These are phyloP conservation scores for Selenicereus undatus DNA, from an alignment of 148 eudicot species.

Conservation along the genomic window DNA sequence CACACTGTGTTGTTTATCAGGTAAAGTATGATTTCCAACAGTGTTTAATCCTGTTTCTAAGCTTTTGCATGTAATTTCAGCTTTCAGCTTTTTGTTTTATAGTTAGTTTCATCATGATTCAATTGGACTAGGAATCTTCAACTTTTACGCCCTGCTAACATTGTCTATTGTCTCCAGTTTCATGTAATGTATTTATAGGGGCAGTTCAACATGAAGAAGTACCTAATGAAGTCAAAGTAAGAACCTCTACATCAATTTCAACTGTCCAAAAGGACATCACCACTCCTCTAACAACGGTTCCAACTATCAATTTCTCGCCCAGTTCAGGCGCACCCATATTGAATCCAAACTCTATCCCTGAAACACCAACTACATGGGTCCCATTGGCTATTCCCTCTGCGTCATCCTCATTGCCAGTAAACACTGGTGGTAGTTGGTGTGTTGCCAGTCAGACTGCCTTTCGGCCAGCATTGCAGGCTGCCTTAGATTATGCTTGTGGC, in stretches of 20 bases:
- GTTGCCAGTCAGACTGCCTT: constrained; percentile 55
- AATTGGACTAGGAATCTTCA: background rate
- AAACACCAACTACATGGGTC: constrained; percentile 31
- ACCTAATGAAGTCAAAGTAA: constrained; percentile 5
- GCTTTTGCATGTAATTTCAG: background rate
- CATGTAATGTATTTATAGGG: constrained; percentile 23
- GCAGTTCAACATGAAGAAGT: constrained; percentile 10
- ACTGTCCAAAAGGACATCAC: constrained; percentile 61
- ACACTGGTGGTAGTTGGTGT: constrained; percentile 56
- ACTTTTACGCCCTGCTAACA: background rate
- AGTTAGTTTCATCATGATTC: background rate
- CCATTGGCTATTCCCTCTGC: constrained; percentile 31
- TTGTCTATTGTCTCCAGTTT: background rate
- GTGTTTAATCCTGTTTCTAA: background rate
- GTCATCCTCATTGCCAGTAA: constrained; percentile 22
- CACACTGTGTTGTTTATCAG: background rate
- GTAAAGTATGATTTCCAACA: background rate
- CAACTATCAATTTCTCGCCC: constrained; percentile 46
- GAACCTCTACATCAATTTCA: constrained; percentile 28
- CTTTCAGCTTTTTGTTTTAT: background rate
- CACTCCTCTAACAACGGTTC: constrained; percentile 77
- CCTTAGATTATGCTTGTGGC: constrained; percentile 75
- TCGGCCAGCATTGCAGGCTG: constrained; percentile 44
- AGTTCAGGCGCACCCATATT: constrained; percentile 33
- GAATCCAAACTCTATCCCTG: constrained; percentile 55